phyloP scores from a whole-genome alignment of 176 grass and related monocot species.

The Triticum turgidum region DNA sequence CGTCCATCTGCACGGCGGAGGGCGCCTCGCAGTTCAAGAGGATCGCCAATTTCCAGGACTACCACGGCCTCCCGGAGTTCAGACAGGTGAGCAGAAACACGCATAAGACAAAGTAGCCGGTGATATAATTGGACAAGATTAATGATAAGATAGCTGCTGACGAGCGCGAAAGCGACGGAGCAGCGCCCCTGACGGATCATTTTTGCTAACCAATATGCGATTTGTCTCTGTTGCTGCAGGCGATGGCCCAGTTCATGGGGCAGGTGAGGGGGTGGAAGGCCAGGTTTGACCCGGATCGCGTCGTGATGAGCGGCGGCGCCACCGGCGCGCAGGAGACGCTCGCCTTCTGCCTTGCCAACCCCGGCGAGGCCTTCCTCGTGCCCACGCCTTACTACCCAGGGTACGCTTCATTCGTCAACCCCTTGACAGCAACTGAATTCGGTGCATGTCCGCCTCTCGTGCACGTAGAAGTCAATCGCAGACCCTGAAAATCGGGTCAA shows the following conservation, averaged over 20 bases:
- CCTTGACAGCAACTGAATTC: background rate
- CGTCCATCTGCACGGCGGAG: conserved; percentile 79
- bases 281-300: conserved; percentile 58
- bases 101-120: background rate
- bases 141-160: background rate
- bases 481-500: conserved; percentile 15
- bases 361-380: conserved; percentile 84
- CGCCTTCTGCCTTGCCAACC: conserved; percentile 94
- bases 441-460: background rate
- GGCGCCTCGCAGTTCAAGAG: conserved; percentile 56
- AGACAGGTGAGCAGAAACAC: conserved; percentile 35
- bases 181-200: conserved; percentile 6
- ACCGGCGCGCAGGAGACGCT: conserved; percentile 83
- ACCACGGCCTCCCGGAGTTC: conserved; percentile 76
- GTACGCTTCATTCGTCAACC: conserved; percentile 39
- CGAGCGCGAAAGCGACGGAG: conserved; percentile 17
- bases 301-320: conserved; percentile 87
- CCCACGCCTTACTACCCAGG: conserved; percentile 89
- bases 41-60: conserved; percentile 94
- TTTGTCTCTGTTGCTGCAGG: conserved; percentile 49
- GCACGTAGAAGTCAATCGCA: background rate
- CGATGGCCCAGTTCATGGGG: conserved; percentile 83
- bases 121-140: background rate
- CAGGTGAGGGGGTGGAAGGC: conserved; percentile 71
- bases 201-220: background rate